Evolutionary conservation across 495 filamentous ascomycete genomes (phyloP), one percentile per base, ranked within the genome.

Genomic region (Aspergillus biplanus): DNA sequence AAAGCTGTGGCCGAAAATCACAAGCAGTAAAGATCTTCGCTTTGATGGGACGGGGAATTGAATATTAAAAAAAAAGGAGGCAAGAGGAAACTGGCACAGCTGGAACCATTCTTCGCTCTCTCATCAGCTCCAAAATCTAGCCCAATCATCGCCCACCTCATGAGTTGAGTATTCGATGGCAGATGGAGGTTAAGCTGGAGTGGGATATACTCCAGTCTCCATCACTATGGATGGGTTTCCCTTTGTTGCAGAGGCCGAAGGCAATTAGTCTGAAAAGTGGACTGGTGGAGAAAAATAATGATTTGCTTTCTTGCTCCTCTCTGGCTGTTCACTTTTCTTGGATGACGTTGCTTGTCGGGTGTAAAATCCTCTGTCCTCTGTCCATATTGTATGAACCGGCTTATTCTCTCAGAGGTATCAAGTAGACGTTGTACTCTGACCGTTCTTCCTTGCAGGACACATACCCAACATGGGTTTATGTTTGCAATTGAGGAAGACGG

Each of bases 381-480:
- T 50, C 9, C 13, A 50, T 50, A 31, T 50, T 18, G 27, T 31
- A 21, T 50, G 16, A 31, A 21, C 7, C 13, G 9, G 47, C 39
- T 12, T 50, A 50, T 50, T 6, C 16, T 27, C 0, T 50, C 11
- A 49, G n/a, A 9, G n/a, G 1, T 49, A 27, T 48, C n/a, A n/a
- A n/a, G n/a, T n/a, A n/a, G n/a, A n/a, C n/a, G 21, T 27, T 27
- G 21, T 2, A 1, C 21, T 27, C 21, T 27, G 21, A 27, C 21
- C 21, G 18, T n/a, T 6, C 31, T 59, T 59, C 58, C 47, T 60
- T 60, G 58, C 58, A 52, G 58, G 47, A 42, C 33, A 52, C 58
- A 53, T 53, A 37, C 48, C 52, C 47, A 49, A 31, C 16, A 52
- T 33, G 31, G 11, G 27, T 33, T 9, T 33, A 34, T 18, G 34